Evolutionary conservation across 2,329 filamentous ascomycete species (phyloP).

Genomic region (Tolypocladium sp.): DNA sequence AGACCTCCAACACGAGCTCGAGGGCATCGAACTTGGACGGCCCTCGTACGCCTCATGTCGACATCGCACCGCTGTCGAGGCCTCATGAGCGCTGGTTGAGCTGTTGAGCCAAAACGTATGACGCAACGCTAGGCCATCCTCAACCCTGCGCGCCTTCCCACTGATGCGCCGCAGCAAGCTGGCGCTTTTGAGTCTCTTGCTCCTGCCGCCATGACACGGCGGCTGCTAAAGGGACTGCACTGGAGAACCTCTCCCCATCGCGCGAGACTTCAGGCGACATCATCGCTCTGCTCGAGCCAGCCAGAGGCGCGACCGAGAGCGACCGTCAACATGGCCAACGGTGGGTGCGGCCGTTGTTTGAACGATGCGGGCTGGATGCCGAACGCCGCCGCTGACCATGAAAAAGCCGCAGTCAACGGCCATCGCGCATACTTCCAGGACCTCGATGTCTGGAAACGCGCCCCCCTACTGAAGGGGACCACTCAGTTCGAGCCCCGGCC

Average conservation of each 20-base stretch:
- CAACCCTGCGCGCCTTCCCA: background rate
- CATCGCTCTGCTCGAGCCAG: background rate
- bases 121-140: background rate
- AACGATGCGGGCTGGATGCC: background rate
- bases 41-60: background rate
- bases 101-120: background rate
- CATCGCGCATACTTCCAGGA: constrained; percentile 42
- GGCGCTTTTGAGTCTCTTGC: background rate
- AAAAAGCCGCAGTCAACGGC: constrained; percentile 13
- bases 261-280: background rate
- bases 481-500: constrained; percentile 61
- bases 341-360: constrained; percentile 2
- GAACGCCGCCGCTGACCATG: background rate
- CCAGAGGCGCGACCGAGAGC: background rate
- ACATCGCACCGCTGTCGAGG: background rate
- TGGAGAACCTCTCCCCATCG: constrained; percentile 1
- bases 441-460: constrained; percentile 60
- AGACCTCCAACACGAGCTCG: too few relatives aligned
- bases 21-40: background rate
- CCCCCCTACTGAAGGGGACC: constrained; percentile 59
- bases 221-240: constrained; percentile 4
- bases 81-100: background rate
- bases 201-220: constrained; percentile 7
- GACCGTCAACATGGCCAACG: constrained; percentile 4
- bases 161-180: background rate